phyloP scores from a whole-genome alignment of 179 eudicot genomes.

The Beta lomatogona region DNA sequence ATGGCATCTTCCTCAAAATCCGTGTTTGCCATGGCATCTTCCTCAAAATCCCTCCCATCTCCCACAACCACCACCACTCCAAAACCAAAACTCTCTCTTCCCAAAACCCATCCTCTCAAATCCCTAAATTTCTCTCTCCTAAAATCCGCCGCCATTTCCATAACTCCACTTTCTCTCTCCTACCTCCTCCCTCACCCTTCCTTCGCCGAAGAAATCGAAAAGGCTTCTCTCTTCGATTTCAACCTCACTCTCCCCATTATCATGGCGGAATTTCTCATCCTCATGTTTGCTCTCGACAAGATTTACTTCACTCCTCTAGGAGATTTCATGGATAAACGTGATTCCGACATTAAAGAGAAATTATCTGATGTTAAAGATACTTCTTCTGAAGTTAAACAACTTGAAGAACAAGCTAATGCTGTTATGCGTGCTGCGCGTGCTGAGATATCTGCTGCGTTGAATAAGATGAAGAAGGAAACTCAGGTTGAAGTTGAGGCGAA shows the following conservation, averaged over 20 bases:
- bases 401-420: slow-evolving; percentile 84
- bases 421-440: slow-evolving; percentile 88
- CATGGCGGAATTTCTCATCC: slow-evolving; percentile 67
- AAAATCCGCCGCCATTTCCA: slow-evolving; percentile 31
- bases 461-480: slow-evolving; percentile 94
- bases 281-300: slow-evolving; percentile 90
- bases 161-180: slow-evolving; percentile 46
- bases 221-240: slow-evolving; percentile 89
- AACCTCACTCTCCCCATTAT: slow-evolving; percentile 86
- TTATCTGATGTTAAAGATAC: slow-evolving; percentile 78
- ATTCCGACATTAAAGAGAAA: slow-evolving; percentile 58
- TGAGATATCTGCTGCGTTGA: slow-evolving; percentile 84
- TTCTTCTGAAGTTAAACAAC: slow-evolving; percentile 75
- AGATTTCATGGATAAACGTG: slow-evolving; percentile 75
- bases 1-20: slow-evolving; percentile 55
- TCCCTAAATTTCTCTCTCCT: slow-evolving; percentile 27
- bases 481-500: slow-evolving; percentile 67
- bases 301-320: slow-evolving; percentile 79
- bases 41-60: slow-evolving; percentile 24
- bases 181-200: slow-evolving; percentile 66
- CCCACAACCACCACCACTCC: slow-evolving; percentile 25
- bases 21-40: too few species aligned
- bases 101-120: slow-evolving; percentile 25
- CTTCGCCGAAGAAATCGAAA: slow-evolving; percentile 80
- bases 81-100: slow-evolving; percentile 28